Percentiles rank a stretch among this genome's conserved stretches.
These are phyloP conservation scores for Chamaenerion angustifolium DNA, from an alignment of 345 rosid species.

Conservation along the genomic window DNA sequence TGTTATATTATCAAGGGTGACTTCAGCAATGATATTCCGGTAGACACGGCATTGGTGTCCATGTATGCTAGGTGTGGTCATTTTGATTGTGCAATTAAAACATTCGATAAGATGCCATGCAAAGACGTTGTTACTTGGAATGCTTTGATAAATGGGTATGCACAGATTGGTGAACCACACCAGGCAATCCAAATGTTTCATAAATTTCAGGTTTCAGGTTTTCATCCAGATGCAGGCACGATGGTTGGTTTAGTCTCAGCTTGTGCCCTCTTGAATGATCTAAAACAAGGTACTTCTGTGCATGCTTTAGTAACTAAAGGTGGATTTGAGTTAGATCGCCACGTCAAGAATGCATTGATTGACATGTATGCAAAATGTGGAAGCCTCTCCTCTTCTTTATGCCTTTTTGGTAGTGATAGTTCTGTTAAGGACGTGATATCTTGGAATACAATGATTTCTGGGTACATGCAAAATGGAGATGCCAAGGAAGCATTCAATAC, in stretches of 20 bases:
- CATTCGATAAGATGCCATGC: conserved; percentile 26
- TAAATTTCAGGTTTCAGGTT: conserved; percentile 22
- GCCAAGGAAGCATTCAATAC: conserved; percentile 33
- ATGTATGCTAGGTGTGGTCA: conserved; percentile 45
- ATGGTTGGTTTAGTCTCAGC: conserved; percentile 43
- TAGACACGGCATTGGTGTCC: conserved; percentile 38
- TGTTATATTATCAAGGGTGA: conserved; percentile 33
- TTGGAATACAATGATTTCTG: conserved; percentile 51
- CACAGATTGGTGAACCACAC: conserved; percentile 23
- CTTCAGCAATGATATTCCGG: conserved; percentile 25
- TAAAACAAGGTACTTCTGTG: conserved; percentile 27
- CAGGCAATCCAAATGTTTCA: conserved; percentile 25
- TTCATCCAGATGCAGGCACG: conserved; percentile 34
- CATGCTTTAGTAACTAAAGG: conserved; percentile 26
- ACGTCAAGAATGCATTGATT: conserved; percentile 35
- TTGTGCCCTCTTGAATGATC: conserved; percentile 26
- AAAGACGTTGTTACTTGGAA: conserved; percentile 51
- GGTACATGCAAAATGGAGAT: conserved; percentile 37
- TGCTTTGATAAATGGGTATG: conserved; percentile 40
- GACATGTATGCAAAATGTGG: conserved; percentile 52
- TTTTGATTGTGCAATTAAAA: conserved; percentile 19
- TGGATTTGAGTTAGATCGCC: conserved; percentile 34
- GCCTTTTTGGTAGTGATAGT: conserved; percentile 24
- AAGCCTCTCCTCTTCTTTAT: conserved; percentile 23
- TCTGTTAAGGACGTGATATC: conserved; percentile 28